A percentile compares a stretch with the other conserved stretches of the same genome.
Conservation (phyloP, 2,329 filamentous ascomycete genomes). For the Cladosporium sp. region DNA sequence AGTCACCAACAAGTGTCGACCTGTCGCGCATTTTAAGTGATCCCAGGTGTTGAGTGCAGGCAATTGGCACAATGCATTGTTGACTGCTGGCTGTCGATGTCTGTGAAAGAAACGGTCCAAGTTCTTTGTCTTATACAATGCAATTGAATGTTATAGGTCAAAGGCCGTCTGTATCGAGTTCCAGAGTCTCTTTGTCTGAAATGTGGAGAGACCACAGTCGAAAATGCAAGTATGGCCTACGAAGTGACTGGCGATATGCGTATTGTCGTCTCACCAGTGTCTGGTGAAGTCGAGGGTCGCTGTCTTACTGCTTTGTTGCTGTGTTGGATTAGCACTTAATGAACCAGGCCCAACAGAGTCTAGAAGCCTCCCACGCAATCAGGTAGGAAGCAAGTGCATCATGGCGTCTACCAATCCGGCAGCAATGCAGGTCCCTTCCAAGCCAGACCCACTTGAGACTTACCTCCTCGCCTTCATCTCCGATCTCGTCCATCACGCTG, state of each 20-base stretch:
- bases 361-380: background rate
- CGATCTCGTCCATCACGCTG: background rate
- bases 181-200: background rate
- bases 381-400: background rate
- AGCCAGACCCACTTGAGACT: background rate
- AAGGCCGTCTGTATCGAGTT: background rate
- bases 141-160: background rate
- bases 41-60: background rate
- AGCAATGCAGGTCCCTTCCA: background rate
- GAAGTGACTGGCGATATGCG: background rate
- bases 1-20: background rate
- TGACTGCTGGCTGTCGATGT: background rate
- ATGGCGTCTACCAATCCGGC: background rate
- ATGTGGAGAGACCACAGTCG: background rate
- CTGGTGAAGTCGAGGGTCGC: background rate
- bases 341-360: background rate
- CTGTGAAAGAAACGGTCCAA: background rate
- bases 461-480: background rate
- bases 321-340: background rate
- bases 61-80: slow-evolving; percentile 2
- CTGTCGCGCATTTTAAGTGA: background rate
- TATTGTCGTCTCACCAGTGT: background rate
- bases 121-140: slow-evolving; percentile 5
- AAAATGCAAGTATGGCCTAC: background rate
- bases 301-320: background rate